Evolutionary conservation across 2,329 filamentous ascomycete genomes (phyloP).

Genomic region (Periconia macrospinosa): DNA sequence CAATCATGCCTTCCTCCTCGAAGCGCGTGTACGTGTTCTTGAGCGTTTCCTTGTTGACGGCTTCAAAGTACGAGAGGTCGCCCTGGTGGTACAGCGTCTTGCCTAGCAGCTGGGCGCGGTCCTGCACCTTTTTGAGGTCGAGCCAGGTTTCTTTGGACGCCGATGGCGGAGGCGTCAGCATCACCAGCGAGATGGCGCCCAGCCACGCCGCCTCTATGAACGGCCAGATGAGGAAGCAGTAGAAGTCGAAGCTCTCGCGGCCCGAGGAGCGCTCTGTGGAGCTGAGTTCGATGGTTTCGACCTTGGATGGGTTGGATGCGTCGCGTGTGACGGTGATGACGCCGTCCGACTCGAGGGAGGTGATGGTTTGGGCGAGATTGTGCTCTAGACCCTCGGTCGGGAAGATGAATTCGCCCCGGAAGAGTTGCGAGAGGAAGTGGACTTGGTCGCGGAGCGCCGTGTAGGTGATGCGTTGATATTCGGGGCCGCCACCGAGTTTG

Average conservation of each 20-base stretch:
- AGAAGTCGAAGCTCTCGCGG: constrained; percentile 96
- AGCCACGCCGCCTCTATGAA: constrained; percentile 96
- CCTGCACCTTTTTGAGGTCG: constrained; percentile 74
- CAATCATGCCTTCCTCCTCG: constrained; percentile 85
- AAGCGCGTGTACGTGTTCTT: constrained; percentile 91
- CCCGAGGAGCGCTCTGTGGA: constrained; percentile 75
- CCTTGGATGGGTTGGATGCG: constrained; percentile 46
- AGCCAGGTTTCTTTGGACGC: constrained; percentile 69
- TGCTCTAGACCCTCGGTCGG: constrained; percentile 77
- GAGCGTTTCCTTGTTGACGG: constrained; percentile 96
- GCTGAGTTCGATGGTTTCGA: constrained; percentile 73
- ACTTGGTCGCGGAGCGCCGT: constrained; percentile 76
- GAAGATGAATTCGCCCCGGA: constrained; percentile 97
- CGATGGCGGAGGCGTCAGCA: constrained; percentile 70
- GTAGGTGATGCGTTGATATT: constrained; percentile 78
- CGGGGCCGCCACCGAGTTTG: constrained; percentile 85
- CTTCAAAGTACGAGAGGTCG: constrained; percentile 95
- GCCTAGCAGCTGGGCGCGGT: constrained; percentile 79
- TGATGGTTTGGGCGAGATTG: constrained; percentile 80
- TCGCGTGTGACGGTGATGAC: constrained; percentile 70
- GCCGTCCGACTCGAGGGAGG: constrained; percentile 74
- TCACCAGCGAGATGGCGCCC: constrained; percentile 83
- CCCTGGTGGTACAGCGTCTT: constrained; percentile 98
- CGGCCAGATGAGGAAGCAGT: constrained; percentile 98
- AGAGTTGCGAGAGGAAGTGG: constrained; percentile 83